phyloP scores from a whole-genome alignment of 2,329 filamentous ascomycete species.

The Fonsecaea erecta region DNA sequence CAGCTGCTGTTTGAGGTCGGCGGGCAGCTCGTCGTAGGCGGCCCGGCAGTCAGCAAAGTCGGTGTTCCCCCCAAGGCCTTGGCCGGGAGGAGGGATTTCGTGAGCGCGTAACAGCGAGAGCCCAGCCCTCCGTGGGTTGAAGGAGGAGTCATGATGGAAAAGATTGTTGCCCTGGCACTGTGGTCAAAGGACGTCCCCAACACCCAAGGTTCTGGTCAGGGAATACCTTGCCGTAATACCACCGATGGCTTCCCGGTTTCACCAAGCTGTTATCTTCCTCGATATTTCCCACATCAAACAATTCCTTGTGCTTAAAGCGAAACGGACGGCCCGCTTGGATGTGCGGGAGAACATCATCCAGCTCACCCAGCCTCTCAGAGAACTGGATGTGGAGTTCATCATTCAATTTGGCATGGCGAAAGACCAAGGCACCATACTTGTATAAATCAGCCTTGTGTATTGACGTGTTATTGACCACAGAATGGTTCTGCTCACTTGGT shows the following conservation, averaged over 20 bases:
- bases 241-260: constrained; percentile 47
- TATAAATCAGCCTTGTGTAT: constrained; percentile 40
- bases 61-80: constrained; percentile 53
- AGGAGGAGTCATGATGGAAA: constrained; percentile 63
- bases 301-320: constrained; percentile 55
- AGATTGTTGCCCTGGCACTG: constrained; percentile 52
- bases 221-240: constrained; percentile 49
- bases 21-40: constrained; percentile 55
- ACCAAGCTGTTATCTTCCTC: constrained; percentile 54
- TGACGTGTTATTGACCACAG: too few relatives aligned
- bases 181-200: not conserved
- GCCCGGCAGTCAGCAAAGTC: constrained; percentile 60
- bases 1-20: constrained; percentile 45
- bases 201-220: constrained; percentile 4
- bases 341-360: constrained; percentile 61
- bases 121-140: constrained; percentile 60
- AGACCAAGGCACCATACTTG: constrained; percentile 60
- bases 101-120: constrained; percentile 59
- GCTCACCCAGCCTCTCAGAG: constrained; percentile 57
- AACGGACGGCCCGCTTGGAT: constrained; percentile 52
- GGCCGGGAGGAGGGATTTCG: constrained; percentile 53
- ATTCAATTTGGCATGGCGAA: constrained; percentile 56
- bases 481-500: not conserved
- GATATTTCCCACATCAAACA: constrained; percentile 64
- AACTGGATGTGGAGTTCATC: constrained; percentile 60